Evolutionary conservation across 371 early-diverging fungal genomes (phyloP), one percentile per base, ranked within the genome.

Genomic region (Conidiobolus incongruus): DNA sequence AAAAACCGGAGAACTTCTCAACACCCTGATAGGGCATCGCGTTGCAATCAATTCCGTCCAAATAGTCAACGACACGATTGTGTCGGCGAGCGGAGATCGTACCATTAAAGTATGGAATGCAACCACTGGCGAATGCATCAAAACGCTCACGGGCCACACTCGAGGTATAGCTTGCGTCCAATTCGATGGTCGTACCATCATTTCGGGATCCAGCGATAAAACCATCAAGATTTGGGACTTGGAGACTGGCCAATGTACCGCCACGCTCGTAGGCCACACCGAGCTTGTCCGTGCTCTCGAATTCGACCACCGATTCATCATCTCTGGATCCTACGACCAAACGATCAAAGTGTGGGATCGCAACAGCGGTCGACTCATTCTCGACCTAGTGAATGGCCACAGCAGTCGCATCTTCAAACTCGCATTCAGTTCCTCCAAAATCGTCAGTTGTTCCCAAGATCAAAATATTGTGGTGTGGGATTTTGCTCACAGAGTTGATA

Each of bases 191-290:
- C 56, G 66, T 19, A 45, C 62, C 2, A 68, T 85, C 24, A 73
- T 80, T 13, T 75, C 80, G 29, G 87, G 83, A 3, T 77, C 77
- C 23, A 66, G 80, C 50, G 93, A 90, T 51, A 64, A 70, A 38
- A 70, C 81, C 2, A 78, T 93, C 50, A 74, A 72, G 48, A 52
- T 88, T 17, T 93, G 90, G 90, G 72, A 82, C 48, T 65, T 74
- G 13, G 49, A 62, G 0, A 70, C 75, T 0, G 89, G 86, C 0
- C 61, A 65, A 33, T 66, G 68, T 38, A 36, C 81, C 4, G 51
- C 55, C 22, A 78, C 77, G 0, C 58, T 86, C 32, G 53, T 52
- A 0, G 81, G 76, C 1, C 93, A 92, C 52, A 65, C 63, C 4
- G 77, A 77, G 16, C 61, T 85, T 10, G 89, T 89, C 2, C 68